Conservation (phyloP, 2,329 filamentous ascomycete species). For the Phaeosphaeria sp. region DNA sequence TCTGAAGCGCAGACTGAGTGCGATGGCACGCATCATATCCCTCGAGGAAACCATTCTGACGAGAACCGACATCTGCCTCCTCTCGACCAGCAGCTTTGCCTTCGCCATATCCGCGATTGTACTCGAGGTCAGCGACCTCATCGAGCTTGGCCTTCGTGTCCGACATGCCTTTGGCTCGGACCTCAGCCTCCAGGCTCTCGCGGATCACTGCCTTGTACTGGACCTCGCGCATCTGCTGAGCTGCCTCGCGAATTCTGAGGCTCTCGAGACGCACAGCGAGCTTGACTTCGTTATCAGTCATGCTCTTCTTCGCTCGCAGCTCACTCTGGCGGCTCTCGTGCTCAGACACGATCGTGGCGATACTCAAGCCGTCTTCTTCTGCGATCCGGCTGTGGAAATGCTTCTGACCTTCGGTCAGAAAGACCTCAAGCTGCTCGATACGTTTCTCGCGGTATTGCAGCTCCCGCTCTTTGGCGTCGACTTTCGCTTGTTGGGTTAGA, state of each 20-base stretch:
- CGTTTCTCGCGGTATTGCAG: constrained; percentile 17
- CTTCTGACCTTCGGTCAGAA: constrained; percentile 31
- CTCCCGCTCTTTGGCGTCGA: constrained; percentile 14
- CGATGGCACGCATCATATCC: constrained; percentile 27
- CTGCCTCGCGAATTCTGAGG: constrained; percentile 17
- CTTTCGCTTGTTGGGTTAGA: constrained; percentile 10
- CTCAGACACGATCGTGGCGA: constrained; percentile 15
- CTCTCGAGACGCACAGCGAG: constrained; percentile 10
- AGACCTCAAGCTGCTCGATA: constrained; percentile 24
- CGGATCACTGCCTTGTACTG: constrained; percentile 20
- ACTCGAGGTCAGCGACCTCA: constrained; percentile 11
- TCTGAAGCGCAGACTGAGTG: constrained; percentile 11
- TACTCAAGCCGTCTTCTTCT: constrained; percentile 8
- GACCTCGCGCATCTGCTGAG: constrained; percentile 25
- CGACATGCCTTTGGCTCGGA: neutral
- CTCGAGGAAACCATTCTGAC: constrained; percentile 16
- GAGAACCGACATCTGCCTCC: neutral
- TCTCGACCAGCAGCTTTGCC: constrained; percentile 9
- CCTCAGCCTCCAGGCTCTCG: constrained; percentile 10
- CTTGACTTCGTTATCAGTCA: constrained; percentile 9
- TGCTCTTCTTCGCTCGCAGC: constrained; percentile 2
- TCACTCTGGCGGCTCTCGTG: constrained; percentile 10
- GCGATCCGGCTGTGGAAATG: constrained; percentile 19
- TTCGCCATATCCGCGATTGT: constrained; percentile 14
- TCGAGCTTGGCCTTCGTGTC: constrained; percentile 3